Base-by-base conservation (phyloP, 805 yeast species). In the Lipomyces orientalis region DNA sequence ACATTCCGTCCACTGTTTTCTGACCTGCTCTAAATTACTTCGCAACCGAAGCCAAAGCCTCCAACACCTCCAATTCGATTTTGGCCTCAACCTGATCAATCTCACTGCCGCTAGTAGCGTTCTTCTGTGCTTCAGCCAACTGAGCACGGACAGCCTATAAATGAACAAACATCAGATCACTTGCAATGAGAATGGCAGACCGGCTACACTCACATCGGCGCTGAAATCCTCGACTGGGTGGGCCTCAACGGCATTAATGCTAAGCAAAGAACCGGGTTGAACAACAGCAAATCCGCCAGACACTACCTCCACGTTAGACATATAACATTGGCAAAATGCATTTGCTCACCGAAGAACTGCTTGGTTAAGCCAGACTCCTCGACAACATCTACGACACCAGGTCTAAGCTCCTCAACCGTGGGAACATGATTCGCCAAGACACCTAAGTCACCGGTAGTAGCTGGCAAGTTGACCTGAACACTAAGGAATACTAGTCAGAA, bases 381-480 rank as follows among this genome's bases (percentile, higher is more conserved):
- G 74, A 91, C 89, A 78, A 95, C 88, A 81, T 93, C 97, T 76
- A 95, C 90, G 70, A 95, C 86, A 81, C 99, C 99, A 75, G 99
- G 97, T 78, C 88, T 87, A 80, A 95, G 88, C 86, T 95, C 97
- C 84, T 95, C 98, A 73, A 94, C 92, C 76, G 90, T 87, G 76
- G 99, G 98, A 77, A 95, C 97, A 88, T 95, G 99, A 84, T 91
- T 90, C 76, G 98, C 97, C 79, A 95, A 84, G 73, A 95, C 87
- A 91, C 99, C 99, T 82, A 94, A 87, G 79, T 91, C 96, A 80
- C 99, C 99, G 74, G 95, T 88, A 77, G 89, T 85, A 72, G 97
- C 96, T 78, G 99, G 99, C 75, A 95, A 85, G 84, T 95, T 95
- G 75, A 95, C 98, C 85, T 95, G 92, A 77, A 83, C 76, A 71